Evolutionary conservation across 176 grass and related monocot species (phyloP).

Genomic region (Stipa capillata): DNA sequence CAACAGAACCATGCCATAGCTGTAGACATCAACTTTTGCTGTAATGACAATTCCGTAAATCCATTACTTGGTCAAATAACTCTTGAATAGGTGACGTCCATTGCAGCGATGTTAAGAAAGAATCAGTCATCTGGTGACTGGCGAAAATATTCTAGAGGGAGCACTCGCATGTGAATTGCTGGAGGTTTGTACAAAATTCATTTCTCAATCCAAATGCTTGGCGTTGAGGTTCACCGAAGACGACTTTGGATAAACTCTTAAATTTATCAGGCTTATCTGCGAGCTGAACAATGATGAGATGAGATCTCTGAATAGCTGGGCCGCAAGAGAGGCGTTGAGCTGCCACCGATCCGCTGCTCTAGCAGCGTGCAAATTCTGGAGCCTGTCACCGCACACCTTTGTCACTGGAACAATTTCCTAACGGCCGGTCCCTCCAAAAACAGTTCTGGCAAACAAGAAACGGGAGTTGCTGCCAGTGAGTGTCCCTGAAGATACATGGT

Average conservation of each 20-base stretch:
- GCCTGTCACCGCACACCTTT: too few species aligned
- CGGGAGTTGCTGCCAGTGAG: too few species aligned
- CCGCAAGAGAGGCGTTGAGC: too few species aligned
- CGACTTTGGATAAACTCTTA: not conserved
- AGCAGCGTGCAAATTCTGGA: too few species aligned
- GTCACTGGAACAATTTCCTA: too few species aligned
- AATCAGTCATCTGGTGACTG: not conserved
- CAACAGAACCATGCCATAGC: not conserved
- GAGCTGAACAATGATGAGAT: not conserved
- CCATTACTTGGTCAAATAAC: not conserved
- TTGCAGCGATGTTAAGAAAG: not conserved
- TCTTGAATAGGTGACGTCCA: not conserved
- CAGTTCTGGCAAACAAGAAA: too few species aligned
- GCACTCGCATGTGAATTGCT: not conserved
- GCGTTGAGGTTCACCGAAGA: too few species aligned
- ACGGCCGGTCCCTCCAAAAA: too few species aligned
- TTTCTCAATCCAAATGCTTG: not conserved
- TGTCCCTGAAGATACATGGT: too few species aligned
- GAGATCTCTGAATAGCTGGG: too few species aligned
- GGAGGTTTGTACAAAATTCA: not conserved
- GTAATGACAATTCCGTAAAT: not conserved
- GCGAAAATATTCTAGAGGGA: not conserved
- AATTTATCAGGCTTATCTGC: not conserved
- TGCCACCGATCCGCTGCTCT: too few species aligned
- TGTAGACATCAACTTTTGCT: constrained; percentile 6